phyloP scores from a whole-genome alignment of 805 yeast genomes.

The Sugiyamaella boreocaroliniensis region DNA sequence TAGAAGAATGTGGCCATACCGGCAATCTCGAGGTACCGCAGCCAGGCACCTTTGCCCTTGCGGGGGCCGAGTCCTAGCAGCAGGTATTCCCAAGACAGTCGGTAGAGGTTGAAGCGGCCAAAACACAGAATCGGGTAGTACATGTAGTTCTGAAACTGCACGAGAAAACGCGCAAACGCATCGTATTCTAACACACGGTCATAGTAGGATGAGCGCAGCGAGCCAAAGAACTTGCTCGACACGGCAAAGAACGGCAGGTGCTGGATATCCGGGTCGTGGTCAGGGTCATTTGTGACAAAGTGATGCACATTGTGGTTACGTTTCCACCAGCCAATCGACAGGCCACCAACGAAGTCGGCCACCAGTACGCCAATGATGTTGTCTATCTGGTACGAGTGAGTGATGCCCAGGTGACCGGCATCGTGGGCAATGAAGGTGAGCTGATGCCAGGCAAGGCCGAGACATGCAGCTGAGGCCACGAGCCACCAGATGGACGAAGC shows the following conservation, averaged over 20 bases:
- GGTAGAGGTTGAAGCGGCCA: constrained; percentile 79
- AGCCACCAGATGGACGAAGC: constrained; percentile 29
- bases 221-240: constrained; percentile 58
- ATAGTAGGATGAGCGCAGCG: constrained; percentile 74
- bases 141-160: constrained; percentile 60
- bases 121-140: constrained; percentile 76
- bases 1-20: constrained; percentile 66
- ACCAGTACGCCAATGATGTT: constrained; percentile 64
- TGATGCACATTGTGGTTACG: constrained; percentile 92
- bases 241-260: constrained; percentile 90
- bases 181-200: constrained; percentile 64
- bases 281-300: constrained; percentile 83
- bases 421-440: constrained; percentile 83
- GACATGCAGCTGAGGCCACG: constrained; percentile 49
- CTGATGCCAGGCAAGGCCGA: constrained; percentile 87
- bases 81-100: constrained; percentile 74
- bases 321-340: constrained; percentile 93
- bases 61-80: constrained; percentile 72
- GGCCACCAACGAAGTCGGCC: constrained; percentile 80
- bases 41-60: constrained; percentile 79
- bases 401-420: constrained; percentile 79
- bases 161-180: constrained; percentile 46
- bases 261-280: constrained; percentile 91
- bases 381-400: constrained; percentile 73
- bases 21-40: constrained; percentile 66